phyloP scores from a whole-genome alignment of 345 rosid species.

The Lenwebbia sp. region DNA sequence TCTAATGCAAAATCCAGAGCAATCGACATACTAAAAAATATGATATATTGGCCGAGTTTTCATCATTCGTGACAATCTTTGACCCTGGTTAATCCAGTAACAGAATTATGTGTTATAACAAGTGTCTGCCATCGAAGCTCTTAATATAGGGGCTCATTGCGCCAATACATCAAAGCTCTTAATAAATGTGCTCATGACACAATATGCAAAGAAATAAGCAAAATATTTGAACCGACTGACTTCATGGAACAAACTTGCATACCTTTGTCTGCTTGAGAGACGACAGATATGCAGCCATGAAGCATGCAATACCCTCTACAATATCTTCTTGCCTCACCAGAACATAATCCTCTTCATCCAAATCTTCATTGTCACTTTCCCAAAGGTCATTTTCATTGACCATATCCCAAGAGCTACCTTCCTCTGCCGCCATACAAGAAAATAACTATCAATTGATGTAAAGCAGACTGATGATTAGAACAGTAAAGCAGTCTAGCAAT shows the following conservation, averaged over 20 bases:
- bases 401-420: constrained; percentile 81
- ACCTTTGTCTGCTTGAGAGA: constrained; percentile 92
- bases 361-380: constrained; percentile 35
- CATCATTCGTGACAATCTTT: background rate
- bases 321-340: constrained; percentile 94
- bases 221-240: background rate
- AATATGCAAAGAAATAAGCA: background rate
- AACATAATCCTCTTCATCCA: constrained; percentile 65
- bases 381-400: constrained; percentile 70
- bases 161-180: background rate
- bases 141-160: background rate
- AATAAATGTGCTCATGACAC: background rate
- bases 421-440: constrained; percentile 34
- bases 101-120: background rate
- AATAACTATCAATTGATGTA: background rate
- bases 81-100: background rate
- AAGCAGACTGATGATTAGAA: background rate
- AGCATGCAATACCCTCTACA: constrained; percentile 88
- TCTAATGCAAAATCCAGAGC: background rate
- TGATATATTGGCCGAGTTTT: background rate
- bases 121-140: background rate
- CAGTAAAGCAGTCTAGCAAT: background rate
- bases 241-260: background rate
- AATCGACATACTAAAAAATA: background rate
- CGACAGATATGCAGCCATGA: constrained; percentile 82